Conservation (phyloP, 202 grass and related monocot species). For the Setaria viridis region DNA sequence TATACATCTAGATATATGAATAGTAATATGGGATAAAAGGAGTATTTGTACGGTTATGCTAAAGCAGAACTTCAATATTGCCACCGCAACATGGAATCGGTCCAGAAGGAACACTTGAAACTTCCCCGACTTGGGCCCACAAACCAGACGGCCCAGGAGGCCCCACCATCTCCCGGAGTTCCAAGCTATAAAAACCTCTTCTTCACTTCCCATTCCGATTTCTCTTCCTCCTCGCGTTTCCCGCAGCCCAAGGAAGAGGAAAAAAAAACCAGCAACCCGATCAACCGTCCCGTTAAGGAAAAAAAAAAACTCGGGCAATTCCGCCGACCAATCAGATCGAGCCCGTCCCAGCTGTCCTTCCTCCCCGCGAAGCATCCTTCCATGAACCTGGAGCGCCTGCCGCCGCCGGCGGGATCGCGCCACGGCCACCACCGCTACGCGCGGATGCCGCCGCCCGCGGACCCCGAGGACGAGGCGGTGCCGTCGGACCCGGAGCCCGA, state of each 20-base stretch:
- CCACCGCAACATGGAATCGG: no score
- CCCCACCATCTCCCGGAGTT: neutral
- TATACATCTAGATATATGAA: no score
- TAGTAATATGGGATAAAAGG: no score
- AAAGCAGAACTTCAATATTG: no score
- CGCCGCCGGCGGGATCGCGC: conserved; percentile 42
- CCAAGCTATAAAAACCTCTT: neutral
- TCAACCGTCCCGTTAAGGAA: neutral
- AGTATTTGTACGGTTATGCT: no score
- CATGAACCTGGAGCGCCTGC: conserved; percentile 63
- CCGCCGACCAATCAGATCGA: conserved; percentile 48
- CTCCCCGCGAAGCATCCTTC: conserved; percentile 33
- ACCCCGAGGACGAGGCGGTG: neutral
- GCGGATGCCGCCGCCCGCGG: conserved; percentile 39
- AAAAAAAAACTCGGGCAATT: conserved; percentile 8
- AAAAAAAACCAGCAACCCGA: neutral
- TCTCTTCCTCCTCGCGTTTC: neutral
- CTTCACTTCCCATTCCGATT: neutral
- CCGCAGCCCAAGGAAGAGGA: conserved; percentile 24
- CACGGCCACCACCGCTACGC: conserved; percentile 43
- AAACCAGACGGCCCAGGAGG: neutral
- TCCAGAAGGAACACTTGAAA: neutral
- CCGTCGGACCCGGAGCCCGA: conserved; percentile 42
- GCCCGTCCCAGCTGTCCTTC: conserved; percentile 30
- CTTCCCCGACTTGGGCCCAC: neutral